Evolutionary conservation across 306 rosid genomes (phyloP).

Genomic region (Prunus dulcis): DNA sequence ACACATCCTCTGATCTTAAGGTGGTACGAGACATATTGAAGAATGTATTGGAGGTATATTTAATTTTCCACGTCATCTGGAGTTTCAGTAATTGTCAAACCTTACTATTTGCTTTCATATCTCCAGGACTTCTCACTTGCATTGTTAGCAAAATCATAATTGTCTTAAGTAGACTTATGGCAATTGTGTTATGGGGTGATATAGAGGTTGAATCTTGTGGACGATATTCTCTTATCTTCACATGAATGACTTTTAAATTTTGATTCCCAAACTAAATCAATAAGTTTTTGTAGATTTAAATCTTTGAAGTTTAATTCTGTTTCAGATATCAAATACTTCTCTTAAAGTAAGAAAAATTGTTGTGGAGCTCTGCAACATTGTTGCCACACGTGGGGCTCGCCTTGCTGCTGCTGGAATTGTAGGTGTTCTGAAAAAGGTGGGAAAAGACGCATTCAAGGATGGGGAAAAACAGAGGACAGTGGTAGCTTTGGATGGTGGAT

Average conservation of each 20-base stretch:
- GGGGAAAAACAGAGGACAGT: slow-evolving; percentile 51
- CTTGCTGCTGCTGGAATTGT: slow-evolving; percentile 85
- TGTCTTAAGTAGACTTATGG: neutral
- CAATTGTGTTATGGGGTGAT: neutral
- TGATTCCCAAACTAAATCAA: slow-evolving; percentile 8
- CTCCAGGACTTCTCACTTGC: neutral
- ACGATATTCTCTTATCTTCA: neutral
- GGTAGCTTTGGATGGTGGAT: slow-evolving; percentile 87
- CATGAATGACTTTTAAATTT: slow-evolving; percentile 4
- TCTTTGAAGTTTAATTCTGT: neutral
- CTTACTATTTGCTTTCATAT: neutral
- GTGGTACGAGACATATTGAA: slow-evolving; percentile 68
- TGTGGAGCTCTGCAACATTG: slow-evolving; percentile 66
- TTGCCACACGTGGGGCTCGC: slow-evolving; percentile 86
- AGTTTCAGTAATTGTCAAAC: neutral
- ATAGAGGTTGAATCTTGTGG: neutral
- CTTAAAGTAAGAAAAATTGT: slow-evolving; percentile 52
- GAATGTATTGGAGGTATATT: slow-evolving; percentile 69
- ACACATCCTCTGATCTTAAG: slow-evolving; percentile 71
- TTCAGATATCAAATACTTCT: slow-evolving; percentile 66
- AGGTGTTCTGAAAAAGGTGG: slow-evolving; percentile 77
- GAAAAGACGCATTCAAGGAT: slow-evolving; percentile 42
- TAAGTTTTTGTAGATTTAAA: neutral
- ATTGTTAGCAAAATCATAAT: neutral
- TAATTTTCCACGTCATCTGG: neutral